Conservation (phyloP, 179 eudicot genomes). For the Silene vulgaris region DNA sequence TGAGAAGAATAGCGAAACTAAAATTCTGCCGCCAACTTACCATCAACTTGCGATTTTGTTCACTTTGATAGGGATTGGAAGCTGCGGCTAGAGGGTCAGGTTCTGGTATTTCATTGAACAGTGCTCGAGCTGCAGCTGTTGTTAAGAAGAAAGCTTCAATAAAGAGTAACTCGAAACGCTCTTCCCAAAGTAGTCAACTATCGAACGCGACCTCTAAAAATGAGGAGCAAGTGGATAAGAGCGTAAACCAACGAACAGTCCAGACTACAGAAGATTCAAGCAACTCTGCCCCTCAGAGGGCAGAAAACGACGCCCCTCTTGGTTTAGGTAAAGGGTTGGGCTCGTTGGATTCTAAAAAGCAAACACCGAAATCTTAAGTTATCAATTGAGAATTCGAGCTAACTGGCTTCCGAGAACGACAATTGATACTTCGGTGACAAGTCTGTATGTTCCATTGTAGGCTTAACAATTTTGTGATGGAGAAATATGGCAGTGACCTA, state of each 20-base stretch:
- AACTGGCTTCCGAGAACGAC: constrained; percentile 7
- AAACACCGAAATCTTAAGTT: constrained; percentile 43
- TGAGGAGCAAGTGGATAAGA: constrained; percentile 24
- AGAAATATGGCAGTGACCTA: neutral
- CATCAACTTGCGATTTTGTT: neutral
- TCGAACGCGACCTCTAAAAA: constrained; percentile 38
- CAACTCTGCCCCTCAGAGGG: constrained; percentile 17
- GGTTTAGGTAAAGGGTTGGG: constrained; percentile 65
- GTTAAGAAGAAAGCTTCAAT: constrained; percentile 81
- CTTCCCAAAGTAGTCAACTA: constrained; percentile 44
- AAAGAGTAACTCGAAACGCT: constrained; percentile 52
- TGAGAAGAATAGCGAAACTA: neutral
- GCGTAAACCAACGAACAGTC: constrained; percentile 25
- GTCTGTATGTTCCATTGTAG: neutral
- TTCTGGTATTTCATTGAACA: constrained; percentile 35
- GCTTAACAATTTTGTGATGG: neutral
- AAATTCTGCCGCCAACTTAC: neutral
- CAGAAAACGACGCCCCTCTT: constrained; percentile 46
- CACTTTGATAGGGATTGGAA: constrained; percentile 56
- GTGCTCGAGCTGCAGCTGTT: constrained; percentile 70
- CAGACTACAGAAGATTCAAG: constrained; percentile 22
- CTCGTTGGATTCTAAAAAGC: constrained; percentile 54
- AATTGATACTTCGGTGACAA: neutral
- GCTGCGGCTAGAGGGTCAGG: constrained; percentile 56
- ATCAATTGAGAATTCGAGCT: constrained; percentile 18